Evolutionary conservation across 2,329 filamentous ascomycete genomes (phyloP).

Genomic region (Zymoseptoria pseudotritici): DNA sequence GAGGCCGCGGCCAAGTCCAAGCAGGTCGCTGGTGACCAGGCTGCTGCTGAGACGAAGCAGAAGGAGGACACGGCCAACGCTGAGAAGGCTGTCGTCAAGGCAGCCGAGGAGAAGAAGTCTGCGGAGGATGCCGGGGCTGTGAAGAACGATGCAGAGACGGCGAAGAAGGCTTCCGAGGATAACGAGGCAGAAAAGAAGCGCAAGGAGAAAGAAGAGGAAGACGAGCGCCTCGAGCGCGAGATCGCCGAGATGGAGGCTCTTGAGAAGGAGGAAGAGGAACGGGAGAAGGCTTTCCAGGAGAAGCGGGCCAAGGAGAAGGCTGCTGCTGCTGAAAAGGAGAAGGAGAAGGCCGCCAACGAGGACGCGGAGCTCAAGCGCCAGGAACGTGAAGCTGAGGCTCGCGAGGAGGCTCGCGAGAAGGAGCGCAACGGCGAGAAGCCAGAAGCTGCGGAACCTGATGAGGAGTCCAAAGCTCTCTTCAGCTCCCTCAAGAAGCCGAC

Average conservation of each 20-base stretch:
- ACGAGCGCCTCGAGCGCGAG: constrained; percentile 46
- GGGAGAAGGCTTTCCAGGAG: constrained; percentile 64
- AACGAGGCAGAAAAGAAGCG: constrained; percentile 25
- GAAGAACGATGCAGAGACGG: constrained; percentile 28
- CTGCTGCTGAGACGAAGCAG: constrained; percentile 30
- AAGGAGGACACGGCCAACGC: constrained; percentile 42
- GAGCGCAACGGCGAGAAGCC: constrained; percentile 23
- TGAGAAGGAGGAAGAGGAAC: constrained; percentile 26
- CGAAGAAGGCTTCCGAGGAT: constrained; percentile 26
- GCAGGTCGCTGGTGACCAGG: constrained; percentile 48
- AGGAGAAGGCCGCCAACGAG: constrained; percentile 44
- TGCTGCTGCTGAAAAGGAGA: constrained; percentile 44
- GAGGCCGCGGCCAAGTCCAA: constrained; percentile 48
- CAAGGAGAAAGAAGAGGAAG: constrained; percentile 32
- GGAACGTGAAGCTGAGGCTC: constrained; percentile 43
- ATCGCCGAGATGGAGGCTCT: constrained; percentile 54
- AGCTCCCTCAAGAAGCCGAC: constrained; percentile 44
- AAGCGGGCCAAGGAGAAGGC: constrained; percentile 57
- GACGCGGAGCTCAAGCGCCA: constrained; percentile 47
- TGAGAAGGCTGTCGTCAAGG: constrained; percentile 35
- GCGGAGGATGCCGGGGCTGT: constrained; percentile 28
- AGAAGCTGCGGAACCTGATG: constrained; percentile 20
- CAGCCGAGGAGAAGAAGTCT: constrained; percentile 36
- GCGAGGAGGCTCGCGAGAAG: constrained; percentile 37
- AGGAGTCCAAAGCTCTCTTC: constrained; percentile 41